Percentiles rank a stretch among this genome's conserved stretches.
Evolutionary conservation across 1,284 basidiomycete species (phyloP).

Genomic region (Omphalotus olearius): DNA sequence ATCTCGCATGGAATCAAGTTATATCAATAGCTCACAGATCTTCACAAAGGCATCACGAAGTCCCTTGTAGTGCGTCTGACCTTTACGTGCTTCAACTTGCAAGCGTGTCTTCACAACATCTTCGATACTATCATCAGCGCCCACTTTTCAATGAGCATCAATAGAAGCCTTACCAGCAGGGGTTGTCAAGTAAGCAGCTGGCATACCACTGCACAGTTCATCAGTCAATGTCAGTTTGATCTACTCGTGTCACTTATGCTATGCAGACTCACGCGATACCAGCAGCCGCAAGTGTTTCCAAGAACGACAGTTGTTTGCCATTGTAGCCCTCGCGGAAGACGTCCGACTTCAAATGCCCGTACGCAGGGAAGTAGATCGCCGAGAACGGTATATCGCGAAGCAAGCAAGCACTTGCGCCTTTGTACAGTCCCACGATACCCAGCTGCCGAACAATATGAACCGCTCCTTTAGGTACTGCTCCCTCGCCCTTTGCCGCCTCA

Average conservation of each 20-base stretch:
- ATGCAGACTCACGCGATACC: conserved; percentile 67
- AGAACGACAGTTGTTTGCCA: conserved; percentile 88
- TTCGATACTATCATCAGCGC: conserved; percentile 28
- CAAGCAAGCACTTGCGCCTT: conserved; percentile 84
- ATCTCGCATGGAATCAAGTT: neutral
- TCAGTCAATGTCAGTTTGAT: conserved; percentile 19
- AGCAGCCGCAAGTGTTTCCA: conserved; percentile 85
- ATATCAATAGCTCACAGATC: conserved; percentile 58
- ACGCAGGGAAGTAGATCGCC: conserved; percentile 78
- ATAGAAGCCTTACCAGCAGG: conserved; percentile 59
- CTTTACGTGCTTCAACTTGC: conserved; percentile 93
- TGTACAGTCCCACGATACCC: conserved; percentile 91
- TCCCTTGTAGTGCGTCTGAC: conserved; percentile 92
- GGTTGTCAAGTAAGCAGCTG: conserved; percentile 85
- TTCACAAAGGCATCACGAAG: conserved; percentile 86
- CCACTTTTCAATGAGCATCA: conserved; percentile 16
- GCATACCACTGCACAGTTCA: conserved; percentile 75
- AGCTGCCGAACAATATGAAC: conserved; percentile 91
- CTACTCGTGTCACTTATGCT: too few species aligned
- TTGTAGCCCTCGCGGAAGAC: conserved; percentile 94
- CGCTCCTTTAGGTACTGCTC: conserved; percentile 79
- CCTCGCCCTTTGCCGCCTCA: conserved; percentile 85
- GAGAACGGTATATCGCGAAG: conserved; percentile 95
- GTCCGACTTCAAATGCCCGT: conserved; percentile 87
- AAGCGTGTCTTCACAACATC: conserved; percentile 99